Conservation (phyloP, 192 early-diverging fungal genomes). For the Cetraspora pellucida region DNA sequence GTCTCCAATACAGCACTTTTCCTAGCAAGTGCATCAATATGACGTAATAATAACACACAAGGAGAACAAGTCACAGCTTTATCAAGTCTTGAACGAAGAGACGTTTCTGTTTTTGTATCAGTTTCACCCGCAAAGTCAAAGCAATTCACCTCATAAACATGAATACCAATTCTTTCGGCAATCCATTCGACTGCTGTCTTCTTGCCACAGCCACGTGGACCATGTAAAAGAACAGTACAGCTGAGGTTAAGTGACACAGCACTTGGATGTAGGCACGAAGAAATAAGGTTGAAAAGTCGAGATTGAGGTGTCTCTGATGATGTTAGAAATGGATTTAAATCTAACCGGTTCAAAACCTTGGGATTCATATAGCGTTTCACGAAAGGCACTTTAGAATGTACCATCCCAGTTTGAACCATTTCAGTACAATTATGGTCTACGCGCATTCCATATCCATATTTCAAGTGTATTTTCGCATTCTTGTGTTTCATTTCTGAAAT, state of each 20-base stretch:
- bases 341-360: slow-evolving; percentile 39
- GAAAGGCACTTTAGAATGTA: slow-evolving; percentile 58
- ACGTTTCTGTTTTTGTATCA: slow-evolving; percentile 76
- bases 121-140: slow-evolving; percentile 81
- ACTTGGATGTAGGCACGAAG: slow-evolving; percentile 74
- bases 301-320: slow-evolving; percentile 41
- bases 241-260: slow-evolving; percentile 66
- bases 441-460: neutral
- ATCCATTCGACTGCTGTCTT: slow-evolving; percentile 65
- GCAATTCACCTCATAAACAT: slow-evolving; percentile 77
- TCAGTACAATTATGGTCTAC: slow-evolving; percentile 59
- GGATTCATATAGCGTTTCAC: slow-evolving; percentile 35
- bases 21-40: slow-evolving; percentile 76
- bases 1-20: slow-evolving; percentile 60
- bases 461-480: slow-evolving; percentile 26
- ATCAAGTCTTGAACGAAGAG: slow-evolving; percentile 74
- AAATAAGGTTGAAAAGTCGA: slow-evolving; percentile 61
- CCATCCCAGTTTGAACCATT: slow-evolving; percentile 67
- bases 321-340: slow-evolving; percentile 40
- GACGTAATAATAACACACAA: slow-evolving; percentile 78
- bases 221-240: slow-evolving; percentile 76
- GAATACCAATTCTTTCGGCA: slow-evolving; percentile 73
- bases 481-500: slow-evolving; percentile 42
- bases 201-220: slow-evolving; percentile 85
- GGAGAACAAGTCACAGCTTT: slow-evolving; percentile 78